Conservation (phyloP, 2,329 filamentous ascomycete genomes). For the Lachnellula occidentalis region DNA sequence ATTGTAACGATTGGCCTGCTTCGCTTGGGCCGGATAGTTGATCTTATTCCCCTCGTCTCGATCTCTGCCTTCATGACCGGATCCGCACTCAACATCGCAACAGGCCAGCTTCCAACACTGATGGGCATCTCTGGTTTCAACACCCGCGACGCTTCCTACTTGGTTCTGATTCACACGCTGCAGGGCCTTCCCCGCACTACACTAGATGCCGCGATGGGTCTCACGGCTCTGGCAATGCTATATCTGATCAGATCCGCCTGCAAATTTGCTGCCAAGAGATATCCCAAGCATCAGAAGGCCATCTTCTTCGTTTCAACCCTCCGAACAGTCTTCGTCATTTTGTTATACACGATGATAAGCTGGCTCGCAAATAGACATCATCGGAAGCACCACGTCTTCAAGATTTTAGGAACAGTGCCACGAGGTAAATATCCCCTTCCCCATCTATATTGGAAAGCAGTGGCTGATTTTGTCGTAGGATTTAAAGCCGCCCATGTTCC, state of each 20-base stretch:
- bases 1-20: constrained; percentile 74
- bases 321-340: constrained; percentile 83
- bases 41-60: constrained; percentile 84
- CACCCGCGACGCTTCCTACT: constrained; percentile 73
- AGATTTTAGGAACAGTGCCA: constrained; percentile 70
- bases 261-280: constrained; percentile 60
- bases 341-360: constrained; percentile 88
- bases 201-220: constrained; percentile 80
- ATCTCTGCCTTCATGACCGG: constrained; percentile 97
- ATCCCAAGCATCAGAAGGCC: constrained; percentile 62
- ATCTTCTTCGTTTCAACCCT: constrained; percentile 92
- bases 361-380: constrained; percentile 73
- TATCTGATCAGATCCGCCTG: constrained; percentile 69
- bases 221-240: constrained; percentile 73
- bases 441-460: neutral
- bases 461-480: constrained; percentile 39
- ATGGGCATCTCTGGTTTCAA: constrained; percentile 69
- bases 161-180: constrained; percentile 76
- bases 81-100: constrained; percentile 81
- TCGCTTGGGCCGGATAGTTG: constrained; percentile 82
- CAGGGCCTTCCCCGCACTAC: constrained; percentile 61
- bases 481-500: constrained; percentile 78
- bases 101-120: constrained; percentile 75
- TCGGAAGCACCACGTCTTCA: constrained; percentile 60
- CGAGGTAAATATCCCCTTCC: constrained; percentile 46